A percentile compares a stretch with the other conserved stretches of the same genome.
phyloP scores from a whole-genome alignment of 164 flowering plant genomes.

The Aristolochia contorta region DNA sequence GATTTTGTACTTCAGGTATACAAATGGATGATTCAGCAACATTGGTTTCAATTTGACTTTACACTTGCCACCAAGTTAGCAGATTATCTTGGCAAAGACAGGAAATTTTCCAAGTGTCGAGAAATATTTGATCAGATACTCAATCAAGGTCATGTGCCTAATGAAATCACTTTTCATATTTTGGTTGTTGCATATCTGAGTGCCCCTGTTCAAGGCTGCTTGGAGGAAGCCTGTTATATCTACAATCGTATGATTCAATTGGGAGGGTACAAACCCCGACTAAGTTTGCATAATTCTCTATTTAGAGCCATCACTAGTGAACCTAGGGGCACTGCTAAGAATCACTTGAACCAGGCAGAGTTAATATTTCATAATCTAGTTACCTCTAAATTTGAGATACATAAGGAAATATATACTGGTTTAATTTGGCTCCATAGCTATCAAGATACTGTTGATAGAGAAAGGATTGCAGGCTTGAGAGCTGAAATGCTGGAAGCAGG shows the following conservation, averaged over 20 bases:
- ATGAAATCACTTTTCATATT: conserved; percentile 86
- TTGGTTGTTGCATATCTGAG: conserved; percentile 76
- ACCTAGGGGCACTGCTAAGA: conserved; percentile 48
- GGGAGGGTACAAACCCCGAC: conserved; percentile 77
- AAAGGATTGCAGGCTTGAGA: conserved; percentile 45
- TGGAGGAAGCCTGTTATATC: conserved; percentile 80
- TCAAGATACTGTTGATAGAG: conserved; percentile 65
- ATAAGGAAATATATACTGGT: conserved; percentile 68
- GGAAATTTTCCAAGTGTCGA: conserved; percentile 68
- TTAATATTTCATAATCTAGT: conserved; percentile 74
- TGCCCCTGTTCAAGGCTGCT: conserved; percentile 44
- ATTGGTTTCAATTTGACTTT: conserved; percentile 80
- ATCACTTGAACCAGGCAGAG: conserved; percentile 79
- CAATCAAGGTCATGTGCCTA: conserved; percentile 73
- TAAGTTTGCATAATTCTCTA: conserved; percentile 75
- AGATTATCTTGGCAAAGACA: conserved; percentile 81
- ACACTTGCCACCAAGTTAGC: conserved; percentile 82
- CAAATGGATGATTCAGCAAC: conserved; percentile 91
- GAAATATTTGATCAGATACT: conserved; percentile 82
- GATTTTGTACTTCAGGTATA: conserved; percentile 48
- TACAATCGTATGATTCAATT: conserved; percentile 91
- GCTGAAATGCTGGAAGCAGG: conserved; percentile 55
- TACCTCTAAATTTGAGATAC: conserved; percentile 60
- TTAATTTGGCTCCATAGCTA: conserved; percentile 91
- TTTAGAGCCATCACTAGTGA: conserved; percentile 54